Evolutionary conservation across 2,329 filamentous ascomycete species (phyloP), one percentile per base, ranked within the genome.

Genomic region (Capronia epimyces): DNA sequence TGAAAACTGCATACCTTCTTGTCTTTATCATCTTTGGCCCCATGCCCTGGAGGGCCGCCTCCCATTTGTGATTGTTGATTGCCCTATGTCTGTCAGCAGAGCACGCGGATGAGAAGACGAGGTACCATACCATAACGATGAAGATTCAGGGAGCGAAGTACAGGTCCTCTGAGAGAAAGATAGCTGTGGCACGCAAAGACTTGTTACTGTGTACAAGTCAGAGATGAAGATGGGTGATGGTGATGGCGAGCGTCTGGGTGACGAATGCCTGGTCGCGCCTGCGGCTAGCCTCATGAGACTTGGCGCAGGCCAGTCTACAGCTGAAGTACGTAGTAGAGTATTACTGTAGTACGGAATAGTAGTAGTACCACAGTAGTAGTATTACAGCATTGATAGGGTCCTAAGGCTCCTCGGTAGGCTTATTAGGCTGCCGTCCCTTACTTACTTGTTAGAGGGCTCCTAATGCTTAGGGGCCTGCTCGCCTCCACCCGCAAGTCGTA

Each of bases 1-100:
- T 49, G 12, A 12, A 6, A 31, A 21, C 21, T 24, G 37, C 69
- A 49, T 73, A 87, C 91, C 82, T 97, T 97, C 80, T 97, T 95
- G 66, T 94, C 90, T 75, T 90, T 90, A 13, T 87, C 86, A 63
- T 91, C 84, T 59, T 85, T 86, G 60, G 85, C 85, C 67, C 91
- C 88, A 55, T 82, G 81, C 56, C 81, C 83, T 55, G 75, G 77
- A 48, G 78, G 81, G 50, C 82, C 83, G 58, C 79, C 78, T 64
- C 87, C 89, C 75, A 94, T 86, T 67, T 87, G 88, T 69, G 90
- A 95, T 71, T 94, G 77, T 66, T 75, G 71, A 65, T 77, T 75
- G 65, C 72, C 72, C 72, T 57, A 24, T 7, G 20, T 21, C 15
- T 41, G 48, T 57, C 20, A 54, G 51, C 34, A 12, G 5, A 29